Conservation (phyloP, 768 basidiomycete species). For the Phaeotremella fagi region DNA sequence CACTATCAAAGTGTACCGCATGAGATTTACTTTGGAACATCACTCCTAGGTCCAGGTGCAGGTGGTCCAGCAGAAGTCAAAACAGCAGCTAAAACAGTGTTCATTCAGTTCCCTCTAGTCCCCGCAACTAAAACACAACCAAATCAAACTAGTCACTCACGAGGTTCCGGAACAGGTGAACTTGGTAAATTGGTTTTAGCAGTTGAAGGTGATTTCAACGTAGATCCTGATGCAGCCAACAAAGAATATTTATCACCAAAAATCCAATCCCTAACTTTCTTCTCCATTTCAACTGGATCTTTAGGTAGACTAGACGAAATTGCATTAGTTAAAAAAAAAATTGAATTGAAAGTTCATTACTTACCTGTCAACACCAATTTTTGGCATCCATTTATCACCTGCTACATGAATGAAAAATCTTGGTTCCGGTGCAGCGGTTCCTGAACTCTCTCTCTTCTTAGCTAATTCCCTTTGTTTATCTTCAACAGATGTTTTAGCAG, state of each 20-base stretch:
- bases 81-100: constrained; percentile 12
- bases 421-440: constrained; percentile 60
- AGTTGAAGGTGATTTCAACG: background rate
- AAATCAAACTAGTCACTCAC: constrained; percentile 1
- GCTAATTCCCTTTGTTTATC: constrained; percentile 82
- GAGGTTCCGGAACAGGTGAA: constrained; percentile 8
- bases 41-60: constrained; percentile 27
- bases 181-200: background rate
- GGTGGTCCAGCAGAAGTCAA: constrained; percentile 35
- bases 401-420: constrained; percentile 68
- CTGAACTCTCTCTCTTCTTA: constrained; percentile 66
- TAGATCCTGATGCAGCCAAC: background rate
- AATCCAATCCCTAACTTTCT: constrained; percentile 73
- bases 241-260: too few species aligned
- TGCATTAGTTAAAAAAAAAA: background rate
- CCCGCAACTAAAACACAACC: too few species aligned
- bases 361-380: constrained; percentile 54
- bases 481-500: constrained; percentile 83
- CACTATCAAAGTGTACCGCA: background rate
- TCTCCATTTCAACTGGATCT: constrained; percentile 63
- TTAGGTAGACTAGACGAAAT: constrained; percentile 59
- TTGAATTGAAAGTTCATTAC: too few species aligned
- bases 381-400: constrained; percentile 78
- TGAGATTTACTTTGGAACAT: too few species aligned
- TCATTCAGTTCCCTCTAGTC: background rate